Conservation (phyloP, 768 basidiomycete species). For the Baorangia bicolor region DNA sequence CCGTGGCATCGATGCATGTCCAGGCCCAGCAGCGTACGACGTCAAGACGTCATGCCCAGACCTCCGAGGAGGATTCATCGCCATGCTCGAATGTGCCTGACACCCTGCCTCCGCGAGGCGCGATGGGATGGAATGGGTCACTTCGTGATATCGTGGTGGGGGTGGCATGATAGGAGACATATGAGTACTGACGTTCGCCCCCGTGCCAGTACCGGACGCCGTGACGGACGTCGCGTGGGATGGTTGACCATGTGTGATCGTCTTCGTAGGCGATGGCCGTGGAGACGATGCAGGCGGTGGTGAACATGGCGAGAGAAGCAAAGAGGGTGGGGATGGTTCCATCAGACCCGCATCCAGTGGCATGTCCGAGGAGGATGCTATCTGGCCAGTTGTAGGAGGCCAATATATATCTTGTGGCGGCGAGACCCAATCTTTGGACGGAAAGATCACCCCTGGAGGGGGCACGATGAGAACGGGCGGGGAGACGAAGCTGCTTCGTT, state of each 20-base stretch:
- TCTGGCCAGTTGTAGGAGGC: neutral
- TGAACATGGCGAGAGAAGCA: conserved; percentile 17
- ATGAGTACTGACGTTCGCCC: conserved; percentile 7
- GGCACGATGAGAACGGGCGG: too few species aligned
- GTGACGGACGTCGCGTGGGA: neutral
- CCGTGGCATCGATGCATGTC: neutral
- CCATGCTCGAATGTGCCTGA: conserved; percentile 20
- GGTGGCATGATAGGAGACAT: conserved; percentile 12
- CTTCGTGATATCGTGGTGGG: conserved; percentile 23
- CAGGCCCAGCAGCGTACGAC: neutral
- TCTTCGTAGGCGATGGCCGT: conserved; percentile 13
- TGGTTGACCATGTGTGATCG: conserved; percentile 9
- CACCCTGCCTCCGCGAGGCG: conserved; percentile 26
- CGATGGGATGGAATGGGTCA: conserved; percentile 1
- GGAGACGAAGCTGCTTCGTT: conserved; percentile 13
- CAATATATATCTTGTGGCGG: conserved; percentile 16
- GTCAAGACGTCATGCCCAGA: conserved; percentile 12
- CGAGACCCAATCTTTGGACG: conserved; percentile 18
- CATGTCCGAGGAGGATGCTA: conserved; percentile 6
- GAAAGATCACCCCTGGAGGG: conserved; percentile 28
- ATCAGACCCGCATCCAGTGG: neutral
- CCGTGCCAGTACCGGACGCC: neutral
- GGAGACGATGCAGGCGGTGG: conserved; percentile 11
- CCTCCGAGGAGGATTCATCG: conserved; percentile 17
- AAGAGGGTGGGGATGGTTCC: conserved; percentile 10